phyloP scores from a whole-genome alignment of 169 alveolate species.

The Plasmodium gallinaceum region DNA sequence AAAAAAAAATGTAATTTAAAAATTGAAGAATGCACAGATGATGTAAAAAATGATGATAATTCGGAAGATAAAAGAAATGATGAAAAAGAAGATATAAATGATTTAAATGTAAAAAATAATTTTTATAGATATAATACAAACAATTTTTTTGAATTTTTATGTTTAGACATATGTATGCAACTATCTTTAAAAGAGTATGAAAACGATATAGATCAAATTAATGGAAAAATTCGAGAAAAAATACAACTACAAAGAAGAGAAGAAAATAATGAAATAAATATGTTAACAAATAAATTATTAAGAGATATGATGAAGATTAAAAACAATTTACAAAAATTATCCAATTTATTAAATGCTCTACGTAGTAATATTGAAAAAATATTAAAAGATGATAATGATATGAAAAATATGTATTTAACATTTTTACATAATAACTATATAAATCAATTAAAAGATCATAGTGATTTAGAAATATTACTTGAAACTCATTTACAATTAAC shows the following conservation, averaged over 20 bases:
- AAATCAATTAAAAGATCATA: constrained; percentile 22
- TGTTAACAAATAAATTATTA: constrained; percentile 36
- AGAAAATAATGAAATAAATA: constrained; percentile 55
- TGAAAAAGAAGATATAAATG: constrained; percentile 42
- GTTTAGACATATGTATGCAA: constrained; percentile 68
- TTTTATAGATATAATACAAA: constrained; percentile 50
- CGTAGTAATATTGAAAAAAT: constrained; percentile 52
- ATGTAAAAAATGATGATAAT: neutral
- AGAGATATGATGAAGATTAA: constrained; percentile 69
- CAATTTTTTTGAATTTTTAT: constrained; percentile 34
- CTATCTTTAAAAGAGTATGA: constrained; percentile 59
- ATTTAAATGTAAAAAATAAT: constrained; percentile 36
- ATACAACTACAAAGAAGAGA: constrained; percentile 40
- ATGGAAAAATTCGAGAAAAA: constrained; percentile 13
- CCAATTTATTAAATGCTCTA: constrained; percentile 48
- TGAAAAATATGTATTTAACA: constrained; percentile 60
- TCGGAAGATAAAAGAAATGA: neutral
- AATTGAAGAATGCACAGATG: neutral
- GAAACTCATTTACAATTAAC: constrained; percentile 71
- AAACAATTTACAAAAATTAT: constrained; percentile 50
- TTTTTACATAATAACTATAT: constrained; percentile 1
- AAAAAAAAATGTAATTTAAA: constrained; percentile 2
- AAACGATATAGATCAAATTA: constrained; percentile 19
- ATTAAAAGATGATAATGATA: constrained; percentile 34
- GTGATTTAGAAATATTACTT: constrained; percentile 49